These are phyloP conservation scores for Citrullus mucosospermus DNA, from an alignment of 306 rosid genomes.

Conservation along the genomic window DNA sequence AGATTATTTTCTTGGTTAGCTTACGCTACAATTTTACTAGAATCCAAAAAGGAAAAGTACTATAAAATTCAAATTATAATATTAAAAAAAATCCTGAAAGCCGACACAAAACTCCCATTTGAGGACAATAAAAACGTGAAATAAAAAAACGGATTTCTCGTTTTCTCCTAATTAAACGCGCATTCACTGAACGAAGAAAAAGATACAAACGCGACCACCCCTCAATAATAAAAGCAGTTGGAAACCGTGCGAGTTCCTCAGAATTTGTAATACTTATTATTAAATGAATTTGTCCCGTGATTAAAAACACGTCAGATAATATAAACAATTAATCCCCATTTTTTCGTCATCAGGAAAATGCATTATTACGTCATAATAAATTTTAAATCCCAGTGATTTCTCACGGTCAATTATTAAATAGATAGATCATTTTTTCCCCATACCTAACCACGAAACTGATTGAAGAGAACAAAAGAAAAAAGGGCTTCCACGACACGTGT, in stretches of 20 bases:
- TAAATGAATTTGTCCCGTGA: background rate
- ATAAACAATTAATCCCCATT: background rate
- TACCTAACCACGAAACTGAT: conserved; percentile 1
- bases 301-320: background rate
- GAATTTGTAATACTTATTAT: background rate
- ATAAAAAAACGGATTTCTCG: background rate
- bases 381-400: background rate
- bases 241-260: background rate
- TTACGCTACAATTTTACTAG: background rate
- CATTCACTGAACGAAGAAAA: background rate
- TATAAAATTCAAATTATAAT: background rate
- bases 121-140: background rate
- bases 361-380: conserved; percentile 2
- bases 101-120: background rate
- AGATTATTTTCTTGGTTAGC: background rate
- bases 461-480: background rate
- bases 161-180: background rate
- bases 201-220: background rate
- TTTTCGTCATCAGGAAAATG: background rate
- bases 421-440: background rate
- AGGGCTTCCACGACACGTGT: conserved; percentile 24
- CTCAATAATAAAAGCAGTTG: background rate
- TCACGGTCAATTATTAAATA: no score
- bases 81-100: background rate
- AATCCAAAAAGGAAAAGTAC: background rate